Base-by-base conservation (phyloP, 1,284 basidiomycete species). In the Cryptococcus floricola region DNA sequence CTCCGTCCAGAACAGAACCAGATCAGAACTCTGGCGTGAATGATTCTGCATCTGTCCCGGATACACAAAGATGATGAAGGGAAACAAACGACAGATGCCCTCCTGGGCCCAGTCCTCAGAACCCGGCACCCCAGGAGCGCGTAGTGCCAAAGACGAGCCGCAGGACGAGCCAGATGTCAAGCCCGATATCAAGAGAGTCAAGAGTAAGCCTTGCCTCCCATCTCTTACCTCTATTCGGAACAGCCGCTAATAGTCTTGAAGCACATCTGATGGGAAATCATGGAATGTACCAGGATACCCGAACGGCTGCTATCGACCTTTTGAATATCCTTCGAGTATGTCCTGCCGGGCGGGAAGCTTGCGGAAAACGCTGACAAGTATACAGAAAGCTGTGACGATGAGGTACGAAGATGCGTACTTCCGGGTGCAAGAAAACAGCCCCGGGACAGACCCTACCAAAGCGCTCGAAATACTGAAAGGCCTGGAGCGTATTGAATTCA, bases 401-500 rank as follows among this genome's bases (percentile, higher is more conserved):
- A 55, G 51, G 18, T 67, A 54, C 52, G 54, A 66, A 12, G 70
- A 70, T 43, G 73, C 69, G 2, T 71, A 59, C 54, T 68, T 67
- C 53, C 61, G 65, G 41, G 62, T 74, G 9, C 54, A 70, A 50
- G 67, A 66, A 39, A 61, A 63, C 34, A 59, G 51, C 39, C 72
- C 71, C 0, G 64, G 60, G 23, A 53, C 68, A 10, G 67, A 74
- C 34, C 53, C 63, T 1, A 50, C 58, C 27, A 60, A 56, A 10
- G 69, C 74, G 5, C 56, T 77, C 2, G 69, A 73, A 25, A 44
- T 65, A 34, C 57, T 77, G 42, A 73, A 73, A 57, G 61, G 62
- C 34, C 64, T 71, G 47, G 69, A 73, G 6, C 65, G 65, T 13
- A 68, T 77, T 28, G 63, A 68, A 50, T 75, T 65, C 50, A 74